These are phyloP conservation scores for Byssothecium circinans DNA, from an alignment of 2,329 filamentous ascomycete species.

Conservation along the genomic window DNA sequence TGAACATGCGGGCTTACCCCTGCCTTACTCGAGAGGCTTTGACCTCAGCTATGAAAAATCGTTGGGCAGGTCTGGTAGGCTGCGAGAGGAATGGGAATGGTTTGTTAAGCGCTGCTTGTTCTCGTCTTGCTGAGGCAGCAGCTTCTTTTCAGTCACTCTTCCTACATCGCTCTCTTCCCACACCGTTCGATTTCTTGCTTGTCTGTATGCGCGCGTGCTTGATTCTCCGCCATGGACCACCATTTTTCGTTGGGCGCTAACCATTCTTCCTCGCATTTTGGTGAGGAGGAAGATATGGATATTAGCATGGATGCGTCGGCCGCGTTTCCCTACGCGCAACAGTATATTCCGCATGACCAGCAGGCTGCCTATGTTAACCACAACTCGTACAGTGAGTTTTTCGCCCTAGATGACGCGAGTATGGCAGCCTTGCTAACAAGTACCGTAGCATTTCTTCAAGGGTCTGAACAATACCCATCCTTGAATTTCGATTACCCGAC, in stretches of 20 bases:
- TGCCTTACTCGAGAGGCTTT: slow-evolving; percentile 12
- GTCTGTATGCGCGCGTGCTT: neutral
- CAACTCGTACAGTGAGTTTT: slow-evolving; percentile 13
- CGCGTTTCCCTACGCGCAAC: slow-evolving; percentile 7
- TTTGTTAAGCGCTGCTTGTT: slow-evolving; percentile 1
- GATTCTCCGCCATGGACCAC: slow-evolving; percentile 4
- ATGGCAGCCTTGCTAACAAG: slow-evolving; percentile 1
- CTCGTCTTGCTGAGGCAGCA: slow-evolving; percentile 8
- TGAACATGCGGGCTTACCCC: slow-evolving; percentile 26
- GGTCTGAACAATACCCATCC: slow-evolving; percentile 11
- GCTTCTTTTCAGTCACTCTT: neutral
- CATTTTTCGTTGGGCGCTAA: slow-evolving; percentile 6
- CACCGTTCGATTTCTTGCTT: neutral
- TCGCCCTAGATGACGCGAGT: neutral
- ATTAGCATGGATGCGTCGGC: slow-evolving; percentile 6
- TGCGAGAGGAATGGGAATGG: neutral
- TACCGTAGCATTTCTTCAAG: slow-evolving; percentile 13
- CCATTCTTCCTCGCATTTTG: slow-evolving; percentile 5
- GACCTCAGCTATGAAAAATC: slow-evolving; percentile 2
- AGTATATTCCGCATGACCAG: slow-evolving; percentile 10
- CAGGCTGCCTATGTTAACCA: slow-evolving; percentile 4
- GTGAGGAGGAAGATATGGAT: slow-evolving; percentile 6
- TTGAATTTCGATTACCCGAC: slow-evolving; percentile 2
- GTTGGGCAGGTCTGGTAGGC: neutral
- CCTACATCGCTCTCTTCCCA: neutral